A percentile compares a stretch with the other conserved stretches of the same genome.
Evolutionary conservation across 2,329 filamentous ascomycete genomes (phyloP).

Genomic region (Amesomyces nigricolor): DNA sequence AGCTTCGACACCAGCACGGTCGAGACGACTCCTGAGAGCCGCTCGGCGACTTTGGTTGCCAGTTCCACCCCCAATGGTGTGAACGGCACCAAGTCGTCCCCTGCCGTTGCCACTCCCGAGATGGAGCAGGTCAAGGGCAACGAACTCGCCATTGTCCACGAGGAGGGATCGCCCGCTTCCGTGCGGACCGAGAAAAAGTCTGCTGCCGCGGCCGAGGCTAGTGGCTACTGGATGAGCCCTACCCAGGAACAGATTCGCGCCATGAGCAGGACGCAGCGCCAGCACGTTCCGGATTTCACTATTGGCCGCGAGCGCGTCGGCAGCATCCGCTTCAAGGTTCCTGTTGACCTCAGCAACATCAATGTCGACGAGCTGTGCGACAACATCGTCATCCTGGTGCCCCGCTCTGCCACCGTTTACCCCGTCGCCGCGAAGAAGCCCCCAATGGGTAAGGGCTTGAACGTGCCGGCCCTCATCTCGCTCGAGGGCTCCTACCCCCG

Average conservation of each 20-base stretch:
- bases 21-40: slow-evolving; percentile 39
- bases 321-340: slow-evolving; percentile 70
- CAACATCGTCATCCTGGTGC: slow-evolving; percentile 67
- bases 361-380: slow-evolving; percentile 75
- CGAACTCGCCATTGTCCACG: slow-evolving; percentile 72
- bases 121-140: slow-evolving; percentile 69
- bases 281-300: slow-evolving; percentile 66
- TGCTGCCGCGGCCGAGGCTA: slow-evolving; percentile 43
- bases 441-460: slow-evolving; percentile 77
- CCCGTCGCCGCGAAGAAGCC: slow-evolving; percentile 72
- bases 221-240: slow-evolving; percentile 84
- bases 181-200: slow-evolving; percentile 36
- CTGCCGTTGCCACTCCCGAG: slow-evolving; percentile 38
- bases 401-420: slow-evolving; percentile 85
- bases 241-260: slow-evolving; percentile 66
- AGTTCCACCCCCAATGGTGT: slow-evolving; percentile 39
- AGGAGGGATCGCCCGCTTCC: slow-evolving; percentile 50
- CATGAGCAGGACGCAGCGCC: slow-evolving; percentile 75
- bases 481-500: slow-evolving; percentile 93
- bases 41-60: slow-evolving; percentile 37
- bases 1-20: slow-evolving; percentile 74
- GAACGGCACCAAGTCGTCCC: slow-evolving; percentile 38
- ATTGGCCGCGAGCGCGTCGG: slow-evolving; percentile 82
- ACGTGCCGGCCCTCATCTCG: slow-evolving; percentile 82
- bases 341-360: slow-evolving; percentile 75